Evolutionary conservation across 164 flowering plant genomes (phyloP), one percentile per base, ranked within the genome.

Genomic region (Vitis amurensis): DNA sequence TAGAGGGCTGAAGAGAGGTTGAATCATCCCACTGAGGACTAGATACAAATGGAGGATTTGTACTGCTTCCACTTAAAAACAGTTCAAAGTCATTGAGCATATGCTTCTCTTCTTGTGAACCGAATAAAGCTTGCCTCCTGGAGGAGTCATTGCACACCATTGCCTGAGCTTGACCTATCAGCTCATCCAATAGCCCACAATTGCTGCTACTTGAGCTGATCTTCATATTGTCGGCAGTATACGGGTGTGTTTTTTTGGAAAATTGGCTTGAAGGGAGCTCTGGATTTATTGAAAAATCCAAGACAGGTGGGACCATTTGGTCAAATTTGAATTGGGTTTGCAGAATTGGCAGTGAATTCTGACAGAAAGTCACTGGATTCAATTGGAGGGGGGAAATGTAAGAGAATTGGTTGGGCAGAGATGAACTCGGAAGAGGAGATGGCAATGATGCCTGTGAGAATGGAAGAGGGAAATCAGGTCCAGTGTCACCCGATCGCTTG

Each of bases 181-280:
- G 68, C 30, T 80, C 85, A 68, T 85, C 88, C 81, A 85, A 63
- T 55, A 82, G 63, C 17, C 87, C 88, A 30, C 79, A 74, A 17
- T 74, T 69, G 47, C 49, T 23, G n/a, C 14, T 31, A 4, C 69
- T 57, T 5, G 52, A 4, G 7, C 50, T 17, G 1, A 68, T 19
- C 50, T 55, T 73, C 19, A 55, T 44, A 12, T 56, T 73, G 19
- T 57, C 49, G 11, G 27, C 2, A 17, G 37, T 13, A 50, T 16
- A 53, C 64, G 59, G 17, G 11, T 44, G 17, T 49, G 31, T 14
- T 51, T 64, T 64, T 15, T 27, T 11, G 10, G 19, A 48, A 0
- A 63, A 30, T 67, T 73, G 80, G 76, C 16, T 71, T 68, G 78
- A 75, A 73, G 75, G 81, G 80, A 72, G 77, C 73, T 58, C 71